Percentiles rank a stretch among this genome's conserved stretches.
phyloP scores from a whole-genome alignment of 805 yeast genomes.

The Candida quercuum region DNA sequence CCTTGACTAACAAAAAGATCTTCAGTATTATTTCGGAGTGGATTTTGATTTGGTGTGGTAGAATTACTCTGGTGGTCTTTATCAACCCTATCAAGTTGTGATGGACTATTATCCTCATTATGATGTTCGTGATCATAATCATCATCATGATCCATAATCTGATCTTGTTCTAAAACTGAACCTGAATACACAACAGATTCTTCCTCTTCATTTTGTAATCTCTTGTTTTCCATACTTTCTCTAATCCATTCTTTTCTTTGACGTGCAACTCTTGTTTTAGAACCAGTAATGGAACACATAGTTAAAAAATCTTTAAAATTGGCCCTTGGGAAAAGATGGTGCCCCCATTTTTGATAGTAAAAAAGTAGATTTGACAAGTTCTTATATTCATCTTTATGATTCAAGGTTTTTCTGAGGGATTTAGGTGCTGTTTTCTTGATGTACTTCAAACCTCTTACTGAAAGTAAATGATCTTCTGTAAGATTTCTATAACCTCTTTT shows the following conservation, averaged over 20 bases:
- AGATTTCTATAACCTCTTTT: slow-evolving; percentile 27
- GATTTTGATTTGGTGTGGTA: too few relatives aligned
- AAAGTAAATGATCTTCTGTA: slow-evolving; percentile 45
- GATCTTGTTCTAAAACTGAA: too few relatives aligned
- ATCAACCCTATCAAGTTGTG: too few relatives aligned
- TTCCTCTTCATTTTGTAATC: slow-evolving; percentile 2
- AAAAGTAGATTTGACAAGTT: slow-evolving; percentile 46
- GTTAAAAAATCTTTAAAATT: slow-evolving; percentile 65
- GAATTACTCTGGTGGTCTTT: too few relatives aligned
- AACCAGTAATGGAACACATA: slow-evolving; percentile 46
- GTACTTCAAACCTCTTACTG: slow-evolving; percentile 50
- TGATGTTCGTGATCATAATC: too few relatives aligned
- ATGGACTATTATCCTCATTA: too few relatives aligned
- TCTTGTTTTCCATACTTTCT: slow-evolving; percentile 29
- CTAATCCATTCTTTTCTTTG: slow-evolving; percentile 35
- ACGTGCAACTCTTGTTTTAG: slow-evolving; percentile 33
- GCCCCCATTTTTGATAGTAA: slow-evolving; percentile 72
- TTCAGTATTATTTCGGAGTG: too few relatives aligned
- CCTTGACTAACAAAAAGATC: too few relatives aligned
- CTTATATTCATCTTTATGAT: slow-evolving; percentile 38
- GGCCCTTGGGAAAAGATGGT: slow-evolving; percentile 72
- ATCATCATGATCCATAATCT: too few relatives aligned
- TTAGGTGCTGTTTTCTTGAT: slow-evolving; percentile 33
- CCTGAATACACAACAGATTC: slow-evolving; percentile 2
- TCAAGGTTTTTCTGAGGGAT: slow-evolving; percentile 17